Base-by-base conservation (phyloP, 176 grass and related monocot genomes). In the Rhynchospora pubera region DNA sequence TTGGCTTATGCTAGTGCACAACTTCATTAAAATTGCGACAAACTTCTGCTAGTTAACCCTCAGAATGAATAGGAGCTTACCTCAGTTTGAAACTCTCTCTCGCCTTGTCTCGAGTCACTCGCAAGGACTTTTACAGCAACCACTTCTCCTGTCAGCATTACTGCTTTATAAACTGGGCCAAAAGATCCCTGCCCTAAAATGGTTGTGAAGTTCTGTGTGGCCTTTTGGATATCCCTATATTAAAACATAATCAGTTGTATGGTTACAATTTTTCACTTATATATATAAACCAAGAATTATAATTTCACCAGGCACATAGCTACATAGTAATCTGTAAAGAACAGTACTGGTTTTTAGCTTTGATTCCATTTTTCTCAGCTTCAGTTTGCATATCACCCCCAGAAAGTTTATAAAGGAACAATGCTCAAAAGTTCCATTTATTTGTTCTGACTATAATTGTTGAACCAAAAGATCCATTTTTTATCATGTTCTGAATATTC, bases 71-170 rank as follows among this genome's bases (percentile, higher is more conserved):
- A 52, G 64, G 51, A 63, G 39, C 14, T 63, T 84, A 94, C 96
- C 92, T 99, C 96, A 51, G 93, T 99, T 58, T 99, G 93, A 60
- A 99, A 99, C 82, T 99, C 92, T 55, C 89, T 90, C 65, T 99
- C 96, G 65, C 96, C 96, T 89, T 99, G 96, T 50, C 78, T 91
- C 65, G 96, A 99, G 85, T 91, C 85, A 63, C 87, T 91, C 65
- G 96, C 89, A 81, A 99, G 96, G 50, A 93, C 91, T 88, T 99
- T 99, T 15, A 95, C 84, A 82, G 92, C 96, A 12, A 99, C 91
- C 62, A 93, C 84, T 81, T 93, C 96, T 55, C 93, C 84, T 34
- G 96, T 90, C n/a, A 90, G 85, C 96, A 95, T 93, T 46, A 91
- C 76, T 78, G 92, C 96, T 90, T 95, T 99, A 83, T 90, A 95